Evolutionary conservation across 495 filamentous ascomycete species (phyloP).

Genomic region (Aspergillus heteromorphus): DNA sequence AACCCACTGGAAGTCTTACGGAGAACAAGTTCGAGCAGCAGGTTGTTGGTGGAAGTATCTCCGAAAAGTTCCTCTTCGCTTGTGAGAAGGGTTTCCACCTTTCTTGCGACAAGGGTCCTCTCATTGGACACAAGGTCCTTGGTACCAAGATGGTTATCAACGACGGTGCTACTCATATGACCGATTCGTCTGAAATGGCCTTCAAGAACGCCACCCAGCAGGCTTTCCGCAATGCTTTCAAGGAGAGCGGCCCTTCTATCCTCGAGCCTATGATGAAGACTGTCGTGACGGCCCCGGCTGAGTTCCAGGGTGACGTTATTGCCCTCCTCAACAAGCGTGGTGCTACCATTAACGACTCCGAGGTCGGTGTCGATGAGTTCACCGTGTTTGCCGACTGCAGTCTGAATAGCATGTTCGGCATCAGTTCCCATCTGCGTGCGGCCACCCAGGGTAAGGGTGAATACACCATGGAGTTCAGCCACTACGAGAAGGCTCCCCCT

Average conservation of each 20-base stretch:
- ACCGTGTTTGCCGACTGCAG: constrained; percentile 89
- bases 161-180: constrained; percentile 96
- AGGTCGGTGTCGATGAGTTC: constrained; percentile 93
- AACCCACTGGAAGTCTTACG: constrained; percentile 68
- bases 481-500: constrained; percentile 80
- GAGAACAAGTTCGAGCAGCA: constrained; percentile 81
- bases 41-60: constrained; percentile 84
- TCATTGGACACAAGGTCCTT: constrained; percentile 90
- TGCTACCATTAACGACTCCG: constrained; percentile 90
- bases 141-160: constrained; percentile 88
- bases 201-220: constrained; percentile 96
- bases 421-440: constrained; percentile 81
- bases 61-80: constrained; percentile 92
- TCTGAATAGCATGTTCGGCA: constrained; percentile 96
- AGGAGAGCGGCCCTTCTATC: constrained; percentile 66
- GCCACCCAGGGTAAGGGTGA: constrained; percentile 98
- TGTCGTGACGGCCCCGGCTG: constrained; percentile 86
- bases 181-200: constrained; percentile 96
- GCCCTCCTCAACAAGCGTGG: constrained; percentile 95
- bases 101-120: constrained; percentile 79
- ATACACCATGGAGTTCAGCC: constrained; percentile 98
- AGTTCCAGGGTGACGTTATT: constrained; percentile 97
- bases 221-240: constrained; percentile 95
- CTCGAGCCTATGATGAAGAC: constrained; percentile 99
- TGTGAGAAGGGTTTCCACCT: constrained; percentile 94